These are phyloP conservation scores for Sporothrix protearum DNA, from an alignment of 2,329 filamentous ascomycete species.

Conservation along the genomic window DNA sequence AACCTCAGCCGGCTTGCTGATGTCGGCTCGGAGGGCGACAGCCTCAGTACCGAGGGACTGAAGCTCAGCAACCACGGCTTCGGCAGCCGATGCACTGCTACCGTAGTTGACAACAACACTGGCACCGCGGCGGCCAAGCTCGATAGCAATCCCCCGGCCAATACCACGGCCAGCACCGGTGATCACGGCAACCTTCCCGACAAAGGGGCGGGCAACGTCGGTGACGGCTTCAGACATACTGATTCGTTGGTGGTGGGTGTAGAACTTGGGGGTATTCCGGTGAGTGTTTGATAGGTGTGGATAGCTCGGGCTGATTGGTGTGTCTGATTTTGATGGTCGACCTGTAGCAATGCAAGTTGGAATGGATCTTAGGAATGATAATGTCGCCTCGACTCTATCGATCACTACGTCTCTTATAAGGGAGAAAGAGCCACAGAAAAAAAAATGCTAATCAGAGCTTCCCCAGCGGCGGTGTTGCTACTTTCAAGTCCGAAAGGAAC, in stretches of 20 bases:
- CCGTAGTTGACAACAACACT: conserved; percentile 66
- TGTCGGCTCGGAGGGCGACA: conserved; percentile 61
- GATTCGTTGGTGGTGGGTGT: neutral
- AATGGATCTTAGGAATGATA: neutral
- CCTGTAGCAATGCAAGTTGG: neutral
- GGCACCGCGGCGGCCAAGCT: conserved; percentile 62
- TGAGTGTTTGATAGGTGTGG: neutral
- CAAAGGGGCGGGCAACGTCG: conserved; percentile 34
- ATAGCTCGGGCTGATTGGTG: neutral
- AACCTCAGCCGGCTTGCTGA: conserved; percentile 58
- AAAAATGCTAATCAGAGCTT: neutral
- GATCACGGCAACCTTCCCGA: conserved; percentile 56
- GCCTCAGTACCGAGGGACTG: conserved; percentile 54
- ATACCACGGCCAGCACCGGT: conserved; percentile 65
- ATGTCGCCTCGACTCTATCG: neutral
- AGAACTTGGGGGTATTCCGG: neutral
- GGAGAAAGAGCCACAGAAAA: neutral
- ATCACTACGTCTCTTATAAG: conserved; percentile 14
- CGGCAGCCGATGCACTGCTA: conserved; percentile 52
- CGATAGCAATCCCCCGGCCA: conserved; percentile 62
- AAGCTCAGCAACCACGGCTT: conserved; percentile 54
- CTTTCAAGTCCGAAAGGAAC: conserved; percentile 20
- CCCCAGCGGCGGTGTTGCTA: neutral
- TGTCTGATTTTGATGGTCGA: neutral
- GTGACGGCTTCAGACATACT: conserved; percentile 3